Conservation (phyloP, 2,329 filamentous ascomycete genomes). For the Orbilia ellipsospora region DNA sequence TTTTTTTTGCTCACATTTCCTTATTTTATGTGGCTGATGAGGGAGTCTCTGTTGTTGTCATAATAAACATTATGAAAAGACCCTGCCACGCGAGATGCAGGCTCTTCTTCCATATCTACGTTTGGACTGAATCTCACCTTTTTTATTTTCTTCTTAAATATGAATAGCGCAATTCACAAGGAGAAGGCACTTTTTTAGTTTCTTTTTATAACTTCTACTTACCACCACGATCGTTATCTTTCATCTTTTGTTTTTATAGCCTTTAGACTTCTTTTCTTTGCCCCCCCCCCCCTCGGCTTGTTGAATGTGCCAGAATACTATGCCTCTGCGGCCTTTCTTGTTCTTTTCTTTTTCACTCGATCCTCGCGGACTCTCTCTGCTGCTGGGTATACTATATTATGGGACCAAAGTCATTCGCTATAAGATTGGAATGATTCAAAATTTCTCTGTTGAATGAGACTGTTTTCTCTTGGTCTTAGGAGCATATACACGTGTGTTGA, state of each 20-base stretch:
- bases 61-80: conserved; percentile 44
- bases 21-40: conserved; percentile 47
- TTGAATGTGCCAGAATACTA: conserved; percentile 23
- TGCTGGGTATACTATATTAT: conserved; percentile 33
- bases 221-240: conserved; percentile 51
- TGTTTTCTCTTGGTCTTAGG: no score
- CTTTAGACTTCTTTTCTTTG: conserved; percentile 41
- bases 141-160: conserved; percentile 14
- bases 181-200: conserved; percentile 14
- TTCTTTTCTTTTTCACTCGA: conserved; percentile 4
- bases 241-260: conserved; percentile 30
- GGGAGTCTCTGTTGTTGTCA: conserved; percentile 49
- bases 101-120: conserved; percentile 7
- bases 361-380: no score
- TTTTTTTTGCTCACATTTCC: conserved; percentile 34
- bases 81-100: conserved; percentile 45
- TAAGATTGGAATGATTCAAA: conserved; percentile 13
- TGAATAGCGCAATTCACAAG: conserved; percentile 37
- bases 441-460: no score
- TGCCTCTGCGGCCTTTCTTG: conserved; percentile 8
- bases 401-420: conserved; percentile 43
- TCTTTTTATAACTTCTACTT: conserved; percentile 1
- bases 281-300: conserved; percentile 3
- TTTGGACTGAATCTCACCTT: conserved; percentile 15
- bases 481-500: no score